These are phyloP conservation scores for Suhomyces xylopsoci DNA, from an alignment of 805 yeast genomes.

Conservation along the genomic window DNA sequence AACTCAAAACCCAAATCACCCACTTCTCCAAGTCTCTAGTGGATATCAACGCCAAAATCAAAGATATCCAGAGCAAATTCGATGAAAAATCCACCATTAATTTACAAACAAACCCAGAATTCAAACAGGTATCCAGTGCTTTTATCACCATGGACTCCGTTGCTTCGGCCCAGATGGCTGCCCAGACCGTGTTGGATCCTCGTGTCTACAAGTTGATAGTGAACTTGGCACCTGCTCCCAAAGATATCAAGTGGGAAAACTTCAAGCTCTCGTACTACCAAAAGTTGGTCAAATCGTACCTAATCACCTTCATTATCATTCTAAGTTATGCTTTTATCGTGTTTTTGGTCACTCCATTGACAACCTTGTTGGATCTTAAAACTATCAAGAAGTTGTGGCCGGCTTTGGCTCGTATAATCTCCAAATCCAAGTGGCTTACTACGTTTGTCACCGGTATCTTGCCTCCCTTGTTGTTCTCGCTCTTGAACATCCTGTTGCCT, in stretches of 20 bases:
- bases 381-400: slow-evolving; percentile 60
- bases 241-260: slow-evolving; percentile 46
- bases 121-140: slow-evolving; percentile 45
- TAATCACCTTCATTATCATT: slow-evolving; percentile 43
- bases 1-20: slow-evolving; percentile 30
- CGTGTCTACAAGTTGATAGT: slow-evolving; percentile 42
- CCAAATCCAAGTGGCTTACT: slow-evolving; percentile 49
- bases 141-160: slow-evolving; percentile 48
- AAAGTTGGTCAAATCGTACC: slow-evolving; percentile 36
- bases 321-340: slow-evolving; percentile 50
- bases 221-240: slow-evolving; percentile 46
- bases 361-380: slow-evolving; percentile 54
- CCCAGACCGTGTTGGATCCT: slow-evolving; percentile 45
- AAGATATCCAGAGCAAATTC: slow-evolving; percentile 29
- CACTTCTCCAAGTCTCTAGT: slow-evolving; percentile 32
- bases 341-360: slow-evolving; percentile 54
- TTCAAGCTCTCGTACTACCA: slow-evolving; percentile 40
- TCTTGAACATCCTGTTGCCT: slow-evolving; percentile 52
- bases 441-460: slow-evolving; percentile 59
- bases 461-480: slow-evolving; percentile 58
- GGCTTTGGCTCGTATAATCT: slow-evolving; percentile 50
- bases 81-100: slow-evolving; percentile 28
- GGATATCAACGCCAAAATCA: slow-evolving; percentile 39
- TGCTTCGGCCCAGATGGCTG: slow-evolving; percentile 49
- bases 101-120: slow-evolving; percentile 21